phyloP scores from a whole-genome alignment of 169 alveolate species.

The Sarcocystis neurona region DNA sequence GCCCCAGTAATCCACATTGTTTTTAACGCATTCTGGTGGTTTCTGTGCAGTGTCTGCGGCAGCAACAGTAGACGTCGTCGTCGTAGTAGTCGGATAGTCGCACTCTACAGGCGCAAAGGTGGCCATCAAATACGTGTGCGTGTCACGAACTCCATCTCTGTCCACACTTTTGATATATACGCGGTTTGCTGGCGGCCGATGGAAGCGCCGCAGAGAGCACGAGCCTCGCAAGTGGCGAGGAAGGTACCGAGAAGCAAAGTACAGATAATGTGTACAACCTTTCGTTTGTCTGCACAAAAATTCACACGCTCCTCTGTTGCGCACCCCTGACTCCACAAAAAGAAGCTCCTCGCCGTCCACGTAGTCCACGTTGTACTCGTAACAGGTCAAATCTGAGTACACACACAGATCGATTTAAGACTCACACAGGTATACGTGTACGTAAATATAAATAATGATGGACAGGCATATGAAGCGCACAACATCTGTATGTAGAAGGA shows the following conservation, averaged over 20 bases:
- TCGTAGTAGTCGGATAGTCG: not conserved
- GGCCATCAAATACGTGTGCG: not conserved
- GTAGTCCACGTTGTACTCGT: conserved; percentile 38
- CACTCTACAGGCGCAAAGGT: conserved; percentile 1
- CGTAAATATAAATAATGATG: no score
- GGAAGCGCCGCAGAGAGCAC: not conserved
- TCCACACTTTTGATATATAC: not conserved
- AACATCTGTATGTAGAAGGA: no score
- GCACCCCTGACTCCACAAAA: not conserved
- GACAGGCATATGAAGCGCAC: no score
- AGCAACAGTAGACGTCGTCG: not conserved
- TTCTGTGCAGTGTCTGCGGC: not conserved
- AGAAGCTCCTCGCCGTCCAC: conserved; percentile 14
- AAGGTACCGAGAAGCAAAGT: not conserved
- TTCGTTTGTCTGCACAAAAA: not conserved
- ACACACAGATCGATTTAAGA: no score
- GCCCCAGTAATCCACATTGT: conserved; percentile 26
- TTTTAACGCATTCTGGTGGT: not conserved
- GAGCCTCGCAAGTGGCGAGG: conserved; percentile 21
- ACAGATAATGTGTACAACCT: conserved; percentile 17
- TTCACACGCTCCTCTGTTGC: conserved; percentile 23
- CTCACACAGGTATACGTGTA: no score
- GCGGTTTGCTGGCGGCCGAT: not conserved
- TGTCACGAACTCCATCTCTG: not conserved
- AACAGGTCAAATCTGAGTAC: not conserved